Conservation (phyloP, 441 rosid species). For the Brassica hybrid region DNA sequence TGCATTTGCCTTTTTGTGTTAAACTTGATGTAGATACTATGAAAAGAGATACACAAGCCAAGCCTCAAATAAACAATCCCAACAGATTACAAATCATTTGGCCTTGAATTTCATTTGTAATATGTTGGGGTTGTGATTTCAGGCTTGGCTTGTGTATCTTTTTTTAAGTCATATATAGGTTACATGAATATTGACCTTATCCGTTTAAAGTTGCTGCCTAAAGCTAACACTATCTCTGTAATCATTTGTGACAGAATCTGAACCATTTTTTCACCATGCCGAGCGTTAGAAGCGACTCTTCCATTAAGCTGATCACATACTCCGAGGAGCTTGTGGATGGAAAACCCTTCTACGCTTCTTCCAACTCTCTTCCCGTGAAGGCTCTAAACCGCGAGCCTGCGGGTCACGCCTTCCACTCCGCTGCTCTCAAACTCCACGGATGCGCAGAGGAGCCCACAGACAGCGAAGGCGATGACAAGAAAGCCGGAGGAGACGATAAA, state of each 20-base stretch:
- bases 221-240: constrained; percentile 9
- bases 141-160: constrained; percentile 14
- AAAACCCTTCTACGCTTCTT: constrained; percentile 66
- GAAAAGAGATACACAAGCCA: too few relatives aligned
- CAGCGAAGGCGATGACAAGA: constrained; percentile 57
- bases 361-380: constrained; percentile 83
- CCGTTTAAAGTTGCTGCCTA: too few relatives aligned
- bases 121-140: constrained; percentile 14
- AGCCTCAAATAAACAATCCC: too few relatives aligned
- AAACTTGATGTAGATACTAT: neutral
- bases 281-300: constrained; percentile 44
- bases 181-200: too few relatives aligned
- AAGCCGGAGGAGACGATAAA: constrained; percentile 62
- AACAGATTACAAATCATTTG: too few relatives aligned
- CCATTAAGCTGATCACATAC: constrained; percentile 64
- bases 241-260: constrained; percentile 20
- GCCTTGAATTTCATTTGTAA: neutral
- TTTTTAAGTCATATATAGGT: neutral
- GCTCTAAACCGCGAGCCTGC: constrained; percentile 82
- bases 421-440: constrained; percentile 85
- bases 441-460: constrained; percentile 64
- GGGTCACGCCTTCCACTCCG: constrained; percentile 84
- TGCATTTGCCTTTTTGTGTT: neutral
- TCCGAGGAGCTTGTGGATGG: constrained; percentile 80
- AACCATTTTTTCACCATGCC: constrained; percentile 14